Percentiles rank a stretch among this genome's conserved stretches.
These are phyloP conservation scores for Schizochytrium sp. DNA, from an alignment of 108 stramenopile species.

Conservation along the genomic window DNA sequence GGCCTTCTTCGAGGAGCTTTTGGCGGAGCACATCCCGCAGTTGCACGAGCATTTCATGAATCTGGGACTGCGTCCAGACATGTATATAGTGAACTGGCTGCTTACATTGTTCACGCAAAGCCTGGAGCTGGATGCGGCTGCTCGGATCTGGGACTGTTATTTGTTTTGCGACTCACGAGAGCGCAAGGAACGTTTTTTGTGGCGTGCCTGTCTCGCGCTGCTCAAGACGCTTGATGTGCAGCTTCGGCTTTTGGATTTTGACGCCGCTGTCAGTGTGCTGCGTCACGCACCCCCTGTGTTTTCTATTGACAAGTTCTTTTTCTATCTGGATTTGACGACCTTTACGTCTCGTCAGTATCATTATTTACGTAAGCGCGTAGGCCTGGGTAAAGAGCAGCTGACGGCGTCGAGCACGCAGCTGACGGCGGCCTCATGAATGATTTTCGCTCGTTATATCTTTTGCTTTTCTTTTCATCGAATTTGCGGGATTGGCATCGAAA, in stretches of 20 bases:
- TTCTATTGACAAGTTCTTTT: not conserved
- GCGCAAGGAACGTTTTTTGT: slow-evolving; percentile 2
- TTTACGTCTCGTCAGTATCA: not conserved
- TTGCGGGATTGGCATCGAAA: too few species aligned
- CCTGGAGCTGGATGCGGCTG: not conserved
- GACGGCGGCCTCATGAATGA: not conserved
- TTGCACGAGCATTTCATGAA: not conserved
- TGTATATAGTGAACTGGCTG: slow-evolving; percentile 2
- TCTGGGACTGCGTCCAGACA: not conserved
- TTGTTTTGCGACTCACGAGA: not conserved
- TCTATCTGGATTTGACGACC: not conserved
- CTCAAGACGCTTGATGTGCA: not conserved
- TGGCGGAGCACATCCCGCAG: not conserved
- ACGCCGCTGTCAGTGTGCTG: not conserved
- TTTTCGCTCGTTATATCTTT: too few species aligned
- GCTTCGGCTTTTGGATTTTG: not conserved
- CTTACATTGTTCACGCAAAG: not conserved
- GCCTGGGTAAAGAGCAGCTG: not conserved
- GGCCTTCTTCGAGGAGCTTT: not conserved
- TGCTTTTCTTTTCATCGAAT: too few species aligned
- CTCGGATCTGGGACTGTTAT: slow-evolving; percentile 3
- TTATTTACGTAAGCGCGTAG: not conserved
- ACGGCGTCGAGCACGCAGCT: not conserved
- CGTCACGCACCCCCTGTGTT: not conserved
- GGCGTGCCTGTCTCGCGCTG: not conserved